Evolutionary conservation across 345 rosid genomes (phyloP).

Genomic region (Euphorbia tirucalli): DNA sequence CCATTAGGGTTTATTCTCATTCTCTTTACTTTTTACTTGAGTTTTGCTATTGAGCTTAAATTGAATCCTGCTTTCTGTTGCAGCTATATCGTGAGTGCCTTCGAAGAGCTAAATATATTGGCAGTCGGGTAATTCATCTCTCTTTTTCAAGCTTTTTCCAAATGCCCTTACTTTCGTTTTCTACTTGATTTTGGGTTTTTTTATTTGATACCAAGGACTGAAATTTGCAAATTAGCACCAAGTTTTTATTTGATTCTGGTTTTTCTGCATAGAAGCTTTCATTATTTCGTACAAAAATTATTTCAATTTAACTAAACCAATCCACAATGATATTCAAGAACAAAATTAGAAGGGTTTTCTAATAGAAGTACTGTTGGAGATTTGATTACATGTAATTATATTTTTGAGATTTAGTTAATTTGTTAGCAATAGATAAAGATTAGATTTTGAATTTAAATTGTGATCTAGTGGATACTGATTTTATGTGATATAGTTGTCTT

Average conservation of each 20-base stretch:
- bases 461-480: too few species aligned
- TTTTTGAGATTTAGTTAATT: too few species aligned
- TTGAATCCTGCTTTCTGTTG: not conserved
- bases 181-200: not conserved
- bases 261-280: too few species aligned
- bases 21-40: not conserved
- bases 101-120: conserved; percentile 84
- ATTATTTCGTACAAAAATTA: too few species aligned
- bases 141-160: not conserved
- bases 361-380: too few species aligned
- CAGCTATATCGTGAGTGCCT: conserved; percentile 98
- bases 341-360: not conserved
- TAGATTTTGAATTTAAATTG: too few species aligned
- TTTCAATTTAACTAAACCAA: too few species aligned
- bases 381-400: too few species aligned
- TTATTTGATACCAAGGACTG: not conserved
- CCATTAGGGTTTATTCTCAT: conserved; percentile 59
- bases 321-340: too few species aligned
- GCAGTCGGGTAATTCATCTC: conserved; percentile 51
- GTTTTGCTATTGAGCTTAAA: not conserved
- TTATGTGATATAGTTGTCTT: too few species aligned
- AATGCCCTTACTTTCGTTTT: not conserved
- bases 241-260: too few species aligned
- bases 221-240: not conserved
- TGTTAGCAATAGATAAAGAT: too few species aligned